These are phyloP conservation scores for Peronosclerospora sorghi DNA, from an alignment of 352 stramenopile species.

Conservation along the genomic window DNA sequence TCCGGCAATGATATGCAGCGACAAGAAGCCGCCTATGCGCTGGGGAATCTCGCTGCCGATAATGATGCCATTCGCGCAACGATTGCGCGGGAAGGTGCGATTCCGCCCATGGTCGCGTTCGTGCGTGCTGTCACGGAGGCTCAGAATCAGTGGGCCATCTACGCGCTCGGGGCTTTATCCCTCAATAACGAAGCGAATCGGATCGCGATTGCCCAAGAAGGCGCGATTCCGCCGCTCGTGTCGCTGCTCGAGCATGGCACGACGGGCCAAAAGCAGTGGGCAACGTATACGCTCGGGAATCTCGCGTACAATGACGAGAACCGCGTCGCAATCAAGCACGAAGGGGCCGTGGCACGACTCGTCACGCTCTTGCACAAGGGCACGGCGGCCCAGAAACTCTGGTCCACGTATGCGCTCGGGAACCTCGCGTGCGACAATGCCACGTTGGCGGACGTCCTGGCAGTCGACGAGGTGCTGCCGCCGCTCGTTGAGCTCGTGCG, in stretches of 20 bases:
- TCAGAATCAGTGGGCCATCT: slow-evolving; percentile 16
- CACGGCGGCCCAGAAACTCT: slow-evolving; percentile 11
- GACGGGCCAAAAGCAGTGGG: slow-evolving; percentile 12
- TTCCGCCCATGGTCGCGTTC: slow-evolving; percentile 13
- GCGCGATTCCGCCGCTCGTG: slow-evolving; percentile 7
- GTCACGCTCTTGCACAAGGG: no score
- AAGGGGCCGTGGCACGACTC: no score
- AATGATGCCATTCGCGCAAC: slow-evolving; percentile 4
- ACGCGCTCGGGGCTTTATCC: slow-evolving; percentile 6
- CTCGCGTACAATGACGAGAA: slow-evolving; percentile 14
- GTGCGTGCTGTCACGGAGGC: slow-evolving; percentile 9
- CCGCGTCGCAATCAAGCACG: no score
- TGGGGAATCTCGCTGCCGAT: slow-evolving; percentile 9
- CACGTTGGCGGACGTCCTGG: slow-evolving; percentile 9
- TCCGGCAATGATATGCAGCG: slow-evolving; percentile 14
- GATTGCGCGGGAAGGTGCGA: slow-evolving; percentile 7
- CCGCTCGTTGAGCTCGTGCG: slow-evolving; percentile 8
- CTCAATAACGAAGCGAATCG: slow-evolving; percentile 13
- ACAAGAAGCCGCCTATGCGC: slow-evolving; percentile 8
- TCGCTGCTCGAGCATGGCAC: slow-evolving; percentile 2
- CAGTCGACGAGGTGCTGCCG: slow-evolving; percentile 4
- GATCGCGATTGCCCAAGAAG: slow-evolving; percentile 11
- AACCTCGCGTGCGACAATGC: slow-evolving; percentile 10
- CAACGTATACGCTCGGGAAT: slow-evolving; percentile 9
- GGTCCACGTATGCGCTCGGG: slow-evolving; percentile 7